Base-by-base conservation (phyloP, 2,329 filamentous ascomycete species). In the Coniosporium tulheliwenetii region DNA sequence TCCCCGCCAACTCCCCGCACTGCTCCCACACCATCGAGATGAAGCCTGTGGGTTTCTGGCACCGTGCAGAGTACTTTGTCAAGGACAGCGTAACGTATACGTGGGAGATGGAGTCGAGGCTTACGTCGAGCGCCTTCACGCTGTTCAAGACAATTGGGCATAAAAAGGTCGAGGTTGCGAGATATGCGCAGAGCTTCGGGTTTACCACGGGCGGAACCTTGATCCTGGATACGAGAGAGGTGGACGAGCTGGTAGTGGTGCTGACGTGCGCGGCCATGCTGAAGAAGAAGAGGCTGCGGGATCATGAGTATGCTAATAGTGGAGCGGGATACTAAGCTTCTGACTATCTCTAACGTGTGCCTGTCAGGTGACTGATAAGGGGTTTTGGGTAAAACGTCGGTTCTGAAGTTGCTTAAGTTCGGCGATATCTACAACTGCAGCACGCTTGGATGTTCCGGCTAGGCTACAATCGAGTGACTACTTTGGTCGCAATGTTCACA, bases 261-360 rank as follows among this genome's bases (percentile, higher is more conserved):
- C 44, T 51, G 44, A 53, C 48, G 19, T 39, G 50, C 5, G 38
- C 45, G 26, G 52, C 50, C 8, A 46, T 53, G 35, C 38, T 54
- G 38, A 54, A 51, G 45, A 53, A 51, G 51, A 54, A 50, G 45
- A 44, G 51, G 39, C 51, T 52, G 44, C 46, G 50, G 38, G 50
- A 45, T 16, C 43, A 37, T 5, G 45, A 48, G 41, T 43, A 38
- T 34, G 39, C 40, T 5, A 36, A 29, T 8, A 29, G 34, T n/a
- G 39, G 39, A 16, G 39, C 34, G 3, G 35, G 45, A 37, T 7
- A 26, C 19, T 26, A 26, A 7, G 19, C 19, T 26, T 26, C 19
- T 26, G 19, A 26, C 19, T 7, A 26, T 26, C 19, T 26, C 19
- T 26, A 26, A 26, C 19, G 19, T 26, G 19, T 26, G 19, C 7